Conservation (phyloP, 1,139 yeast species). For the Meyerozyma sp. region DNA sequence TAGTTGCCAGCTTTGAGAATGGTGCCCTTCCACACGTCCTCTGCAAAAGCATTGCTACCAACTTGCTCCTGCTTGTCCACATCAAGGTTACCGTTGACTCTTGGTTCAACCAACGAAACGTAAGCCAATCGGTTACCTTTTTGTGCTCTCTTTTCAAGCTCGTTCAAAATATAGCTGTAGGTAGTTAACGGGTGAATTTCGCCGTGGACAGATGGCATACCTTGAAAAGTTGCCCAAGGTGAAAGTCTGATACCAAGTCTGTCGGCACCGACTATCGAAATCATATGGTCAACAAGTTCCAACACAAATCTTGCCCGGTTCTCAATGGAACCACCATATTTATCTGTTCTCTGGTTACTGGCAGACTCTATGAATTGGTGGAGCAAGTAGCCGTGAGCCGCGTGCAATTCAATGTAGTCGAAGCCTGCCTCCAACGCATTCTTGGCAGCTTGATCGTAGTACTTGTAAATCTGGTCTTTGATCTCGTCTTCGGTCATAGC, state of each 20-base stretch:
- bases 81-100: slow-evolving; percentile 13
- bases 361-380: slow-evolving; percentile 10
- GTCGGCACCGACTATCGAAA: slow-evolving; percentile 7
- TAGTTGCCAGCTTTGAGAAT: slow-evolving; percentile 40
- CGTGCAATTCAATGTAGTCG: slow-evolving; percentile 13
- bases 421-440: slow-evolving; percentile 13
- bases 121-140: slow-evolving; percentile 10
- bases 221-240: slow-evolving; percentile 16
- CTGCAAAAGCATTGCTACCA: slow-evolving; percentile 29
- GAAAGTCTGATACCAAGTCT: slow-evolving; percentile 10
- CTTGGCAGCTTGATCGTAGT: slow-evolving; percentile 13
- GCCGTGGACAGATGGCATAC: slow-evolving; percentile 23
- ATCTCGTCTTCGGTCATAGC: slow-evolving; percentile 10
- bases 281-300: slow-evolving; percentile 16
- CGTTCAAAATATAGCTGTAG: slow-evolving; percentile 22
- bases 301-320: slow-evolving; percentile 11
- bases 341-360: slow-evolving; percentile 13
- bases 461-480: slow-evolving; percentile 6
- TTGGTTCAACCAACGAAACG: slow-evolving; percentile 17
- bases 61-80: slow-evolving; percentile 4
- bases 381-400: slow-evolving; percentile 14
- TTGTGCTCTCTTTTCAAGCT: slow-evolving; percentile 9
- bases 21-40: slow-evolving; percentile 44
- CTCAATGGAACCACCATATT: slow-evolving; percentile 15
- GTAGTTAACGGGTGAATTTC: slow-evolving; percentile 29